These are phyloP conservation scores for Glycine soja DNA, from an alignment of 306 rosid species.

Conservation along the genomic window DNA sequence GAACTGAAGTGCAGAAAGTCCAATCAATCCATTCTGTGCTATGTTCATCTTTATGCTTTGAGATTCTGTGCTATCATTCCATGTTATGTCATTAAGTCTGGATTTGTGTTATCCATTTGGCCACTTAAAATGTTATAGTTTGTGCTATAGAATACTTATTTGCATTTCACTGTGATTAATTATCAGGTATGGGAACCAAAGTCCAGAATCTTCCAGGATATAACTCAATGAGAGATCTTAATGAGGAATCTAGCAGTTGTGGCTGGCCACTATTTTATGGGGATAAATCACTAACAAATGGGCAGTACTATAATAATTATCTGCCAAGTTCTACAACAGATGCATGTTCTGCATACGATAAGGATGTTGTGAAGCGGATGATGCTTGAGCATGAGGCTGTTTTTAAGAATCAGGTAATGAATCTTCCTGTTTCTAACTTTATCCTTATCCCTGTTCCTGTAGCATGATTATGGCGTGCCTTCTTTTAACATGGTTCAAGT, in stretches of 20 bases:
- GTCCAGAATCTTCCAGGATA: slow-evolving; percentile 83
- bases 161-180: slow-evolving; percentile 37
- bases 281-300: slow-evolving; percentile 69
- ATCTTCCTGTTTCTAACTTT: slow-evolving; percentile 12
- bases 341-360: slow-evolving; percentile 66
- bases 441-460: slow-evolving; percentile 12
- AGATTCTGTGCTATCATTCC: slow-evolving; percentile 9
- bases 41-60: background rate
- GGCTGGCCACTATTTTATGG: slow-evolving; percentile 79
- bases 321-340: slow-evolving; percentile 58
- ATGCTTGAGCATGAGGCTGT: slow-evolving; percentile 92
- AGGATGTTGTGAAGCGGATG: slow-evolving; percentile 77
- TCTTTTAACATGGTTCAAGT: slow-evolving; percentile 36
- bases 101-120: slow-evolving; percentile 24
- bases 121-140: background rate
- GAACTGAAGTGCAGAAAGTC: slow-evolving; percentile 1
- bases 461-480: slow-evolving; percentile 22
- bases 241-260: slow-evolving; percentile 91
- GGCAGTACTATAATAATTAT: slow-evolving; percentile 70
- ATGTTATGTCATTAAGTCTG: background rate
- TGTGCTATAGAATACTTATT: slow-evolving; percentile 16
- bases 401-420: slow-evolving; percentile 81
- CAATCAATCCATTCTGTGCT: background rate
- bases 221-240: slow-evolving; percentile 93
- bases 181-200: slow-evolving; percentile 97